These are phyloP conservation scores for Thinopyrum elongatum DNA, from an alignment of 176 grass and related monocot species.

Conservation along the genomic window DNA sequence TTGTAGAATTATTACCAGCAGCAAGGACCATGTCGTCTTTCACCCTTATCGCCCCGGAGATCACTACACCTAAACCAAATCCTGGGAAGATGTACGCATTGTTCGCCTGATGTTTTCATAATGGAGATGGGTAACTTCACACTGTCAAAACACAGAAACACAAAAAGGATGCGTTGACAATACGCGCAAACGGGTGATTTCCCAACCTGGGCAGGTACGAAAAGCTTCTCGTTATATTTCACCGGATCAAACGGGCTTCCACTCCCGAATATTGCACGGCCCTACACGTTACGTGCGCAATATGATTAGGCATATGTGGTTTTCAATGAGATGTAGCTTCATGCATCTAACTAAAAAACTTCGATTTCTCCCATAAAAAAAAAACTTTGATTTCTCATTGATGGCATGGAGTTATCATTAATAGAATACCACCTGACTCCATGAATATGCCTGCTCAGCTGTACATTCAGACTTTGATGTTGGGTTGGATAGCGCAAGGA, in stretches of 20 bases:
- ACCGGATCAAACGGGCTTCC: constrained; percentile 94
- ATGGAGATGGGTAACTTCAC: constrained; percentile 9
- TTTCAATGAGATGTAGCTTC: not conserved
- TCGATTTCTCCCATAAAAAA: not conserved
- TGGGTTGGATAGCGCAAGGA: constrained; percentile 85
- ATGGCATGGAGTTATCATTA: not conserved
- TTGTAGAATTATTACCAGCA: constrained; percentile 69
- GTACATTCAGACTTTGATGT: constrained; percentile 88
- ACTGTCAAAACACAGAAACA: not conserved
- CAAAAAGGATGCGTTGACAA: not conserved
- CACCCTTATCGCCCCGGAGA: constrained; percentile 74
- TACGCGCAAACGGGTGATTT: not conserved
- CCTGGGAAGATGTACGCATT: constrained; percentile 98
- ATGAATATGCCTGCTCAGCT: constrained; percentile 84
- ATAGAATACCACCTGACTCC: constrained; percentile 68
- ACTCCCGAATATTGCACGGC: constrained; percentile 86
- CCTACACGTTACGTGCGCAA: constrained; percentile 28
- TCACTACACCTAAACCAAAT: constrained; percentile 84
- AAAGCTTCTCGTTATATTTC: constrained; percentile 66
- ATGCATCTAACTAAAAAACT: not conserved
- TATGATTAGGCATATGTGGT: constrained; percentile 10
- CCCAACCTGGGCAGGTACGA: constrained; percentile 76
- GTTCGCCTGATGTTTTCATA: constrained; percentile 63
- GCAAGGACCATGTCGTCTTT: constrained; percentile 84
- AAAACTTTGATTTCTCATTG: not conserved